phyloP scores from a whole-genome alignment of 352 stramenopile genomes.

The Globisporangium alternatum region DNA sequence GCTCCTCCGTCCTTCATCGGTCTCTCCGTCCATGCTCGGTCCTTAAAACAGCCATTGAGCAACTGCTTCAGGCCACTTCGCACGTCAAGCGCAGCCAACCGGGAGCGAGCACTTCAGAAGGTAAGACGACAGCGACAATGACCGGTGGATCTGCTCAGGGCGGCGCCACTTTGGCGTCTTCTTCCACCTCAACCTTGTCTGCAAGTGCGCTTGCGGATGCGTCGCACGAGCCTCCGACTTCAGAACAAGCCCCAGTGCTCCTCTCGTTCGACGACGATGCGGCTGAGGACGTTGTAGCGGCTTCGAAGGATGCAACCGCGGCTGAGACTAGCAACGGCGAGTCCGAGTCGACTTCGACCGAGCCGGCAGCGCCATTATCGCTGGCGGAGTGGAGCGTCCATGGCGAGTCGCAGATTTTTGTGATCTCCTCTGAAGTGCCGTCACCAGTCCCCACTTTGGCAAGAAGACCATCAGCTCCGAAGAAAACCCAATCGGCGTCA shows the following conservation, averaged over 20 bases:
- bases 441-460: neutral
- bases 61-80: constrained; percentile 46
- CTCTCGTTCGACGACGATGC: neutral
- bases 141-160: too few relatives aligned
- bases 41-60: constrained; percentile 49
- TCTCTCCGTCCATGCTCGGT: constrained; percentile 3
- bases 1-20: neutral
- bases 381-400: neutral
- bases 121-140: neutral
- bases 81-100: constrained; percentile 17
- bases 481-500: neutral
- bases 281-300: neutral
- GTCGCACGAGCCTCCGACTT: neutral
- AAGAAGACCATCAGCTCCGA: neutral
- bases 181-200: neutral
- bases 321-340: neutral
- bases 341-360: neutral
- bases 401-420: constrained; percentile 4
- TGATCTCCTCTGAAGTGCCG: neutral
- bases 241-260: neutral
- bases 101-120: neutral
- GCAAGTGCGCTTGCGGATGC: neutral
- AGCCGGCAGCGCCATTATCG: neutral
- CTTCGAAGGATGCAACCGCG: neutral
- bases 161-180: neutral